Evolutionary conservation across 805 yeast species (phyloP), one percentile per base, ranked within the genome.

Genomic region (Starmerella roubikii): DNA sequence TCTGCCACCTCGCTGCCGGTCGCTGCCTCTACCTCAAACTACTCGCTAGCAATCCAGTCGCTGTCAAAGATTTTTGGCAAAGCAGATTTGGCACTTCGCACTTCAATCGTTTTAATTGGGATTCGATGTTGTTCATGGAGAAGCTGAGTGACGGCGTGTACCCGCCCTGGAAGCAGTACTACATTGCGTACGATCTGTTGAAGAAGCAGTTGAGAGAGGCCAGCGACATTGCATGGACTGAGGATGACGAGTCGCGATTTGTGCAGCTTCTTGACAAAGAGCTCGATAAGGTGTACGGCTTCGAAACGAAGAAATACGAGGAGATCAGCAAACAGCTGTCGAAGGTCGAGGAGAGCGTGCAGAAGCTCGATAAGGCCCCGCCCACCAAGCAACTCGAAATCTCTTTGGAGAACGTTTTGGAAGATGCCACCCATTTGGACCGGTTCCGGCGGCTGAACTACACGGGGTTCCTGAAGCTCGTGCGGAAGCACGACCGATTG

Each of bases 401-500:
- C 25, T 71, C 74, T 39, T 66, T 91, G 49, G 98, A 91, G 54
- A 75, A 74, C 43, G 64, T 77, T 21, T 65, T 91, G 44, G 69
- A 74, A 10, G 68, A 73, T 50, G 82, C 97, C 10, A 82, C 80
- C 52, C 88, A 83, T 53, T 66, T 91, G 50, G 95, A 86, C 57
- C 82, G 75, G 55, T 91, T 91, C 62, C 78, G 93, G 30, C 71
- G 98, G 53, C 61, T 88, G 50, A 91, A 91, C 61, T 91, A 78
- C 64, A 88, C 98, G 12, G 98, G 96, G 1, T 88, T 91, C 62
- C 71, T 76, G 52, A 91, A 91, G 57, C 83, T 91, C 50, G 96
- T 86, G 48, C 86, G 88, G 64, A 88, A 88, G 62, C 98, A 91
- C 56, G 97, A 91, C 62, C 74, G 95, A 38, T 59, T 88, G 47